phyloP scores from a whole-genome alignment of 371 early-diverging fungal genomes.

The Mortierella sp. region DNA sequence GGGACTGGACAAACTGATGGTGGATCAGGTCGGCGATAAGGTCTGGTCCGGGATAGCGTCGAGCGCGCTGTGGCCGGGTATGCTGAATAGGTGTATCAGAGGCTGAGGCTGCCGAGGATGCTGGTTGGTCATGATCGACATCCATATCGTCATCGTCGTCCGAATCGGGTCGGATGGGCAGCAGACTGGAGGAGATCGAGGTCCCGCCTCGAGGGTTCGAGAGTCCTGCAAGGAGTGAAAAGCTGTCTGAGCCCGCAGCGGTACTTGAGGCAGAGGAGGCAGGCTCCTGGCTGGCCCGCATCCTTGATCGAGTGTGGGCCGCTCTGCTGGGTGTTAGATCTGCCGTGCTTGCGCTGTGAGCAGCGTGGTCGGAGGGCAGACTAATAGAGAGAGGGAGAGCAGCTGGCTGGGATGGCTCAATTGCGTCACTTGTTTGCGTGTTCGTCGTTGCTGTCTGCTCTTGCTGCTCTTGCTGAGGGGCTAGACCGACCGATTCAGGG shows the following conservation, averaged over 20 bases:
- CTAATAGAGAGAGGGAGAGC: not conserved
- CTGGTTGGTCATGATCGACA: slow-evolving; percentile 8
- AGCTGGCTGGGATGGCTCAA: not conserved
- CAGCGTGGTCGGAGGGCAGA: no score
- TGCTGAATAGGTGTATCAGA: not conserved
- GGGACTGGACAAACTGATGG: slow-evolving; percentile 27
- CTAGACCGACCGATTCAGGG: slow-evolving; percentile 18
- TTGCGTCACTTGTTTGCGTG: no score
- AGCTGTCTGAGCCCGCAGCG: slow-evolving; percentile 11
- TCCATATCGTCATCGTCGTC: slow-evolving; percentile 42
- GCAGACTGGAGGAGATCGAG: slow-evolving; percentile 45
- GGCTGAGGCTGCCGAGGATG: not conserved
- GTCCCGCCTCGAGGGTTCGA: slow-evolving; percentile 46
- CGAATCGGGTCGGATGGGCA: slow-evolving; percentile 51
- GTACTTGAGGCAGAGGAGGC: slow-evolving; percentile 13
- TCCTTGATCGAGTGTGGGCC: slow-evolving; percentile 2
- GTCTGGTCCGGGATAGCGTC: slow-evolving; percentile 19
- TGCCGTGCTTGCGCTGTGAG: not conserved
- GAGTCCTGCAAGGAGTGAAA: slow-evolving; percentile 14
- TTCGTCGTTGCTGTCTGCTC: not conserved
- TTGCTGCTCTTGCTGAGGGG: slow-evolving; percentile 18
- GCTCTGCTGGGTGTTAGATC: slow-evolving; percentile 1
- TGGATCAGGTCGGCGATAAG: slow-evolving; percentile 34
- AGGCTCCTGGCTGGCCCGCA: slow-evolving; percentile 11
- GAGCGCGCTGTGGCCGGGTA: not conserved